Conservation (phyloP, 306 rosid genomes). For the Fragaria nilgerrensis region DNA sequence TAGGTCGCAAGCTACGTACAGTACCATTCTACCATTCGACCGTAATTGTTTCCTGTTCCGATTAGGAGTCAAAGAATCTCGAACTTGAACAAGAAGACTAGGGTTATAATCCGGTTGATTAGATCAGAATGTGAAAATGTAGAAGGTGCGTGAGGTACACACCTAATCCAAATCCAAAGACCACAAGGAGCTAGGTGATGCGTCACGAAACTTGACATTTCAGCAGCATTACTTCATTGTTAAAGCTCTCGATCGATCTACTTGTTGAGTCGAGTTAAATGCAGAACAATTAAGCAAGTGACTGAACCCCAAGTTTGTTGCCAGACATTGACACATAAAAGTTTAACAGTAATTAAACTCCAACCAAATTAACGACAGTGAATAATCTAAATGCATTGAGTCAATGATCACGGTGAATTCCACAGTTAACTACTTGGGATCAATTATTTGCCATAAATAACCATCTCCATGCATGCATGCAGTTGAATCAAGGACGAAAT, state of each 20-base stretch:
- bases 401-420: not conserved
- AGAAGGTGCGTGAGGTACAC: not conserved
- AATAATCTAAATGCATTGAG: not conserved
- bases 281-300: not conserved
- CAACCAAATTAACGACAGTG: not conserved
- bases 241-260: not conserved
- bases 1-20: too few species aligned
- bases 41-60: not conserved
- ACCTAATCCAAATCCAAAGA: not conserved
- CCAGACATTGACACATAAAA: too few species aligned
- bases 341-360: too few species aligned
- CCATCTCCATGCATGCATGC: not conserved
- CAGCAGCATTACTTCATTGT: not conserved
- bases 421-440: not conserved
- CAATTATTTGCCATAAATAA: not conserved
- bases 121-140: not conserved
- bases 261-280: not conserved
- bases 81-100: not conserved
- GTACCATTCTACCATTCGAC: not conserved
- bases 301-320: too few species aligned
- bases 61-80: not conserved
- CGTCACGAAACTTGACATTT: not conserved
- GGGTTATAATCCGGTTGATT: not conserved
- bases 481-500: not conserved
- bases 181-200: not conserved